These are phyloP conservation scores for Fraxinus albicans DNA, from an alignment of 305 asterid genomes.

Conservation along the genomic window DNA sequence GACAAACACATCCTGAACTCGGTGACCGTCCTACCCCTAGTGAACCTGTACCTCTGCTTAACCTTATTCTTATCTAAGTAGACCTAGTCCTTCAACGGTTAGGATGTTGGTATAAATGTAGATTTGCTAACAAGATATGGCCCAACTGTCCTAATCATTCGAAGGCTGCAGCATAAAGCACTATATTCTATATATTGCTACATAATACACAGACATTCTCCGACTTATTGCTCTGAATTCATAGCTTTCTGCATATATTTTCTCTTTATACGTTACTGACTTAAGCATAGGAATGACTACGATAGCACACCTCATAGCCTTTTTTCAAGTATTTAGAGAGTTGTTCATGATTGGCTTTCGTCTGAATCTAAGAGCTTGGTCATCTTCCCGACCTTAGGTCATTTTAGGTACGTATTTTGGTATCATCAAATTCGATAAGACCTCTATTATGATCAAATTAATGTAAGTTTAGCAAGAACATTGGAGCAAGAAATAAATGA, in stretches of 20 bases:
- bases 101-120: not conserved
- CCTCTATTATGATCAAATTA: not conserved
- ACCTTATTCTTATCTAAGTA: not conserved
- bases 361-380: not conserved
- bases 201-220: not conserved
- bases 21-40: not conserved
- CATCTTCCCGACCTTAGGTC: not conserved
- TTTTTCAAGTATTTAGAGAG: not conserved
- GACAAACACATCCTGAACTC: not conserved
- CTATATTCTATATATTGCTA: not conserved
- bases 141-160: not conserved
- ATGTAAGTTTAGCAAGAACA: not conserved
- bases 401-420: not conserved
- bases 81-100: not conserved
- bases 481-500: not conserved
- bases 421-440: not conserved
- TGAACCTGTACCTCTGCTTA: not conserved
- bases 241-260: not conserved
- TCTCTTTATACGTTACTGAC: not conserved
- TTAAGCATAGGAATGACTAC: not conserved
- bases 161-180: not conserved
- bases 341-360: not conserved
- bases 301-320: not conserved
- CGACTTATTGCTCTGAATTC: not conserved
- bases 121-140: not conserved